These are phyloP conservation scores for Penicillium palitans DNA, from an alignment of 2,329 filamentous ascomycete species.

Conservation along the genomic window DNA sequence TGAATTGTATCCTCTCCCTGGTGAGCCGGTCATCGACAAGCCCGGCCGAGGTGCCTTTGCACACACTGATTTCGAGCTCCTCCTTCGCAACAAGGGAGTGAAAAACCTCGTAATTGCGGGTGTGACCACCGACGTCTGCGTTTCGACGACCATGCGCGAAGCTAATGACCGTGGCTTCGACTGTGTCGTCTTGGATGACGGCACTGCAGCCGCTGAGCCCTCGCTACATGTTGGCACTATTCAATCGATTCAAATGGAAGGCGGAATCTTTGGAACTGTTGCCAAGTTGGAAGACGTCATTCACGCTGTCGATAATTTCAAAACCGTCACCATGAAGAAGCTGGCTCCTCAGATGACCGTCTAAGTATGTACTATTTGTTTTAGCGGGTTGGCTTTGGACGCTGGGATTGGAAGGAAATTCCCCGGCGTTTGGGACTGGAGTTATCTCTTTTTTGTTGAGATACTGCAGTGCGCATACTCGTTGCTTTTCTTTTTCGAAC, in stretches of 20 bases:
- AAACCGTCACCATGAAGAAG: slow-evolving; percentile 44
- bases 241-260: slow-evolving; percentile 50
- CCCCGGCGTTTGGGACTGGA: slow-evolving; percentile 19
- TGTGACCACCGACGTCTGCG: slow-evolving; percentile 58
- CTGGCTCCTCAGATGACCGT: slow-evolving; percentile 43
- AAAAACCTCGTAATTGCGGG: slow-evolving; percentile 56
- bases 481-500: neutral
- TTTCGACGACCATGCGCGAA: slow-evolving; percentile 57
- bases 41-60: slow-evolving; percentile 56
- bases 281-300: slow-evolving; percentile 43
- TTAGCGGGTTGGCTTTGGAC: slow-evolving; percentile 18
- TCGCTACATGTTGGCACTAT: slow-evolving; percentile 44
- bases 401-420: slow-evolving; percentile 10
- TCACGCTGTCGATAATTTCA: slow-evolving; percentile 46
- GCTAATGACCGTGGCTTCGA: slow-evolving; percentile 58
- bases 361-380: slow-evolving; percentile 16
- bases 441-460: slow-evolving; percentile 6
- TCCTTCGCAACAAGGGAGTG: slow-evolving; percentile 53
- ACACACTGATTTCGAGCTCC: slow-evolving; percentile 56
- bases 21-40: slow-evolving; percentile 57
- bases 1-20: slow-evolving; percentile 52
- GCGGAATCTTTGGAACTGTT: slow-evolving; percentile 47
- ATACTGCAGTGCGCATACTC: slow-evolving; percentile 3
- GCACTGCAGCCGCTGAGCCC: slow-evolving; percentile 45
- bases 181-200: slow-evolving; percentile 54